Evolutionary conservation across 1,284 basidiomycete genomes (phyloP).

Genomic region (Pyrrhoderma noxium): DNA sequence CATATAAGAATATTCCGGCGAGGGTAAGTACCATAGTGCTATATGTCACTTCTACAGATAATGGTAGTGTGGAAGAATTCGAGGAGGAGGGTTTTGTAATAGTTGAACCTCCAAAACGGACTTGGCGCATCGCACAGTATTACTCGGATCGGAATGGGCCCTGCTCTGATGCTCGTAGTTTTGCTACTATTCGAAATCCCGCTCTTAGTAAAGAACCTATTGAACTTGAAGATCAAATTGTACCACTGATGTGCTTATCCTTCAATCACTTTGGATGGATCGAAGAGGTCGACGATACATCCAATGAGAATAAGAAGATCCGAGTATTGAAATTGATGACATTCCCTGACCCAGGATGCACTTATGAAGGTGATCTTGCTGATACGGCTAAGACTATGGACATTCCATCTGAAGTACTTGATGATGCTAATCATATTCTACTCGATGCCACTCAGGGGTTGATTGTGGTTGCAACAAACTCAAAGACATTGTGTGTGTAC

Average conservation of each 20-base stretch:
- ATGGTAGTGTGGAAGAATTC: too few relatives aligned
- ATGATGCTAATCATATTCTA: constrained; percentile 9
- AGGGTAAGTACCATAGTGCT: constrained; percentile 9
- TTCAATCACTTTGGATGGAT: constrained; percentile 16
- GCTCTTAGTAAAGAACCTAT: neutral
- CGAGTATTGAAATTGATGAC: constrained; percentile 8
- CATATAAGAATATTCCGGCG: constrained; percentile 5
- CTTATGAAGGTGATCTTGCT: constrained; percentile 6
- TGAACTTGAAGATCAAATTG: neutral
- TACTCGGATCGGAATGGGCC: constrained; percentile 14
- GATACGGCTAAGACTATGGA: constrained; percentile 9
- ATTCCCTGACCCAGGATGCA: constrained; percentile 12
- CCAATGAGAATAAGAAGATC: neutral
- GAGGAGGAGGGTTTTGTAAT: neutral
- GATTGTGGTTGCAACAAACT: constrained; percentile 6
- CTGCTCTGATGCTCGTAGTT: neutral
- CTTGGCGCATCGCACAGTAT: constrained; percentile 13
- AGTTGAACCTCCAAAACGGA: neutral
- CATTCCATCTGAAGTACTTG: constrained; percentile 10
- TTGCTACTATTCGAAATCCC: constrained; percentile 3
- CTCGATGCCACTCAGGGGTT: constrained; percentile 11
- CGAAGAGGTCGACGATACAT: neutral
- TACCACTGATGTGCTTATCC: constrained; percentile 10
- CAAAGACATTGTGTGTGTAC: constrained; percentile 6
- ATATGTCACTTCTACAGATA: neutral